Conservation (phyloP, 257 asterid species). For the Datura wrightii region DNA sequence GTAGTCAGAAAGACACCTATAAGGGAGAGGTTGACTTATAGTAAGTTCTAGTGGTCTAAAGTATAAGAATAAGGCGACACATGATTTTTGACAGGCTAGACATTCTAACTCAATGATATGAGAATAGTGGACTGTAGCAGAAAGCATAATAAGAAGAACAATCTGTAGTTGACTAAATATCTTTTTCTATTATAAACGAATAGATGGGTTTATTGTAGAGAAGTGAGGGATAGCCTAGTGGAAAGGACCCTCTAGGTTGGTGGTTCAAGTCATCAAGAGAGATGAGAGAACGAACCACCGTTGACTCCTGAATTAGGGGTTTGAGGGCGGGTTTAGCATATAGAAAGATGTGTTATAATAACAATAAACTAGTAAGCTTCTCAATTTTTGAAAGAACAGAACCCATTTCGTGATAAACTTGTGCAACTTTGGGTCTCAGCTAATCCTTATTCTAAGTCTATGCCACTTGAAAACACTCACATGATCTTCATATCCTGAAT, state of each 20-base stretch:
- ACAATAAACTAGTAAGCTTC: not conserved
- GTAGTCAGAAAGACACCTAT: slow-evolving; percentile 23
- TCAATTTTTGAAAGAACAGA: not conserved
- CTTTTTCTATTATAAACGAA: not conserved
- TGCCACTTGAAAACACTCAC: slow-evolving; percentile 9
- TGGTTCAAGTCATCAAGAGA: slow-evolving; percentile 6
- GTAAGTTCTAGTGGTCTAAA: slow-evolving; percentile 9
- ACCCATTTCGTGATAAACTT: not conserved
- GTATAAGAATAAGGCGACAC: not conserved
- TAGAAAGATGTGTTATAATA: not conserved
- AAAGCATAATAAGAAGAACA: slow-evolving; percentile 1
- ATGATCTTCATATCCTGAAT: not conserved
- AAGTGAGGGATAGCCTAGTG: slow-evolving; percentile 13
- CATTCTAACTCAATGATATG: not conserved
- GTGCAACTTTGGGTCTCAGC: slow-evolving; percentile 7
- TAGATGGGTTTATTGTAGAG: not conserved
- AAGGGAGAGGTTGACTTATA: not conserved
- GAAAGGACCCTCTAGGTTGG: not conserved
- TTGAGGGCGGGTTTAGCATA: not conserved
- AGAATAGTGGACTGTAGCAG: slow-evolving; percentile 15
- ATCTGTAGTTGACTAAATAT: not conserved
- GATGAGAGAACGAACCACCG: not conserved
- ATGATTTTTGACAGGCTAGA: not conserved
- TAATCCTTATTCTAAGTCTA: not conserved
- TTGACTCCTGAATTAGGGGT: not conserved